Percentiles rank a stretch among this genome's conserved stretches.
Evolutionary conservation across 768 basidiomycete species (phyloP).

Genomic region (Chlorophyllum brunneum): DNA sequence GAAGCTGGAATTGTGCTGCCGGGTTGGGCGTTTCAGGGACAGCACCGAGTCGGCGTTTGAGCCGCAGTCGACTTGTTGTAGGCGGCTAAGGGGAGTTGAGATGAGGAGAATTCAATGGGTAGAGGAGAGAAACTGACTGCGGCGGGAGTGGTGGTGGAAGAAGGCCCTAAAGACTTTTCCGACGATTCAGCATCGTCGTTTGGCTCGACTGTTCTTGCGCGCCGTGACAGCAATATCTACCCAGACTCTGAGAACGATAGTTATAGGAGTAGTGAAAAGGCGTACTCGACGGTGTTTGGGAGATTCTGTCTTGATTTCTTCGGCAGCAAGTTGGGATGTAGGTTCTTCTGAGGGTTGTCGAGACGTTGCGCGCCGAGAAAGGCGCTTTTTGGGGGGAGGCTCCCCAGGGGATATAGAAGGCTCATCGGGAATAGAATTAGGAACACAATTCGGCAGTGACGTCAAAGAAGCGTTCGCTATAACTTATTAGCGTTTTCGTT

Average conservation of each 20-base stretch:
- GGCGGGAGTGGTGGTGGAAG: constrained; percentile 5
- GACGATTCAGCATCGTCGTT: constrained; percentile 10
- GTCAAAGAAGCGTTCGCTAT: constrained; percentile 27
- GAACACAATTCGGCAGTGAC: constrained; percentile 42
- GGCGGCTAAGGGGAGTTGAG: constrained; percentile 30
- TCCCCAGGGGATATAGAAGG: constrained; percentile 34
- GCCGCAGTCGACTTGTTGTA: constrained; percentile 33
- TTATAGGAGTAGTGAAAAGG: background rate
- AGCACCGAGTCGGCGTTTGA: constrained; percentile 54
- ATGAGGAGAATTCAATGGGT: background rate
- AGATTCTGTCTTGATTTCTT: constrained; percentile 10
- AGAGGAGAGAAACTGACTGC: constrained; percentile 12
- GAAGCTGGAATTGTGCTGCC: constrained; percentile 15
- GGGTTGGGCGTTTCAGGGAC: constrained; percentile 9
- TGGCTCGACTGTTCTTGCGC: constrained; percentile 33
- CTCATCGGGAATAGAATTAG: constrained; percentile 52
- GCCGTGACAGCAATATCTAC: constrained; percentile 31
- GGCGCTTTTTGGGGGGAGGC: constrained; percentile 19
- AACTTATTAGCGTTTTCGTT: background rate
- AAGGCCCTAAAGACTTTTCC: background rate
- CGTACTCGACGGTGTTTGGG: constrained; percentile 12
- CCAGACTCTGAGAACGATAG: background rate
- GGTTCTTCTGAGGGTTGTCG: constrained; percentile 39
- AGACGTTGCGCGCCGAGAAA: constrained; percentile 36
- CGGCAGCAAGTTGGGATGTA: background rate